phyloP scores from a whole-genome alignment of 257 asterid species.

The Leptodermis oblonga region DNA sequence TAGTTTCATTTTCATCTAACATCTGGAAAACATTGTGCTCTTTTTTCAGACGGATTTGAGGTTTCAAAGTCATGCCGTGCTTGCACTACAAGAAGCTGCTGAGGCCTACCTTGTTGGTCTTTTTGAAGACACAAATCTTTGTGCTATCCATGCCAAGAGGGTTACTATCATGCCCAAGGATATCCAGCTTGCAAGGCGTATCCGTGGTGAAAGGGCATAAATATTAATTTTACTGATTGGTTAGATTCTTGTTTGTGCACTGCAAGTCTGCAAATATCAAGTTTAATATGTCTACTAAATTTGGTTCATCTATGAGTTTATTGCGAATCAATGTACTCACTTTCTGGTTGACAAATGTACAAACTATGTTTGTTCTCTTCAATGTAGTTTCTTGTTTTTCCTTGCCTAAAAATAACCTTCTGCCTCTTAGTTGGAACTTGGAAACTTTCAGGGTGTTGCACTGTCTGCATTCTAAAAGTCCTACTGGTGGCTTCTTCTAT shows the following conservation, averaged over 20 bases:
- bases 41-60: slow-evolving; percentile 20
- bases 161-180: slow-evolving; percentile 24
- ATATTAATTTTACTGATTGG: slow-evolving; percentile 6
- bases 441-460: neutral
- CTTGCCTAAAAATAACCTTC: no score
- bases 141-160: slow-evolving; percentile 23
- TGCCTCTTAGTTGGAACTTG: neutral
- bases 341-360: slow-evolving; percentile 2
- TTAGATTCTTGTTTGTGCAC: slow-evolving; percentile 9
- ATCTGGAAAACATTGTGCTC: neutral
- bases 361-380: neutral
- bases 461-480: neutral
- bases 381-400: neutral
- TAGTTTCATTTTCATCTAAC: neutral
- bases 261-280: slow-evolving; percentile 4
- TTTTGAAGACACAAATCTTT: slow-evolving; percentile 21
- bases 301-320: slow-evolving; percentile 8
- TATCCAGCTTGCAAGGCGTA: slow-evolving; percentile 21
- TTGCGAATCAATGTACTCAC: neutral
- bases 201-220: slow-evolving; percentile 21
- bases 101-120: slow-evolving; percentile 26
- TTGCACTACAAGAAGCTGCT: slow-evolving; percentile 26
- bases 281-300: slow-evolving; percentile 1
- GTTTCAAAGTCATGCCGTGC: slow-evolving; percentile 23
- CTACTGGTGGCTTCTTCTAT: neutral